A percentile compares a stretch with the other conserved stretches of the same genome.
Conservation (phyloP, 768 basidiomycete genomes). For the Suillus bovinus region DNA sequence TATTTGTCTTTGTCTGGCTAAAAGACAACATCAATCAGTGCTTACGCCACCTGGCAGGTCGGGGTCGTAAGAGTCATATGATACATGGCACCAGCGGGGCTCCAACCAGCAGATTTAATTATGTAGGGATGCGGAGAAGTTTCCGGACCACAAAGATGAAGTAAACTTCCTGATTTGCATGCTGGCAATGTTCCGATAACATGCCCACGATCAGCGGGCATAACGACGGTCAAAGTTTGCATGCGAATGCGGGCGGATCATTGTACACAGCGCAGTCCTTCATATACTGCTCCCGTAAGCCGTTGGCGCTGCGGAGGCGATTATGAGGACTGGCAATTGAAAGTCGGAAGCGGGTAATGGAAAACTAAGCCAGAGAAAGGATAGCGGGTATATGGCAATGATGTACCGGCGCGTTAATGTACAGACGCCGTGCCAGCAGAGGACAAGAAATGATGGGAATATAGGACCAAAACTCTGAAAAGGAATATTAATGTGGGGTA, state of each 20-base stretch:
- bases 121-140: neutral
- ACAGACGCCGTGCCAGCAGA: neutral
- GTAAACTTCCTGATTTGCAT: conserved; percentile 4
- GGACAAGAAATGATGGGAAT: neutral
- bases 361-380: neutral
- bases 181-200: conserved; percentile 2
- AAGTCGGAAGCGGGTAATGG: neutral
- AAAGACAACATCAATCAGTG: neutral
- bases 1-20: neutral
- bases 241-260: conserved; percentile 1
- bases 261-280: neutral
- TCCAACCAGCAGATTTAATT: neutral
- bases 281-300: neutral
- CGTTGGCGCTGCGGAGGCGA: conserved; percentile 3
- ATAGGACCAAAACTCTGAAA: neutral
- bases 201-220: conserved; percentile 2
- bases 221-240: neutral
- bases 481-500: conserved; percentile 10
- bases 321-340: neutral
- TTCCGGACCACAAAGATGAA: neutral
- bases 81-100: neutral
- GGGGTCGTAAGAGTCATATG: neutral
- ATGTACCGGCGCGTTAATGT: neutral
- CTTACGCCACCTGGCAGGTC: neutral
- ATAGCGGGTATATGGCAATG: neutral